phyloP scores from a whole-genome alignment of 495 filamentous ascomycete genomes.

The Tuber microsphaerosporum region DNA sequence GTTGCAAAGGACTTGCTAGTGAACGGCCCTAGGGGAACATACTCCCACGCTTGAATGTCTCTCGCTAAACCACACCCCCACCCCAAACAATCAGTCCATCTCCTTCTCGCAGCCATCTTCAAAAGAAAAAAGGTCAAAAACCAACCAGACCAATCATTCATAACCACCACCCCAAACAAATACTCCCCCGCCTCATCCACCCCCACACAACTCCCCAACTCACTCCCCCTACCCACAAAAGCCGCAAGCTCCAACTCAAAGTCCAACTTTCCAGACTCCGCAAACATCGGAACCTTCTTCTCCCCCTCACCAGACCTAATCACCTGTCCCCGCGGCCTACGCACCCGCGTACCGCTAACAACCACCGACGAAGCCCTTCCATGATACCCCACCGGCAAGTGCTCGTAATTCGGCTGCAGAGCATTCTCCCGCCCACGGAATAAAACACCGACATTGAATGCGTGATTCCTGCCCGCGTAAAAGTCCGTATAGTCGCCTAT shows the following conservation, averaged over 20 bases:
- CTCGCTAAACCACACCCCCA: slow-evolving; percentile 52
- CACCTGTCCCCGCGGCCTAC: slow-evolving; percentile 77
- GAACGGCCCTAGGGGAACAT: slow-evolving; percentile 77
- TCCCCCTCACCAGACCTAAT: slow-evolving; percentile 38
- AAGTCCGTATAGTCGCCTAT: slow-evolving; percentile 98
- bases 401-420: slow-evolving; percentile 82
- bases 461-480: slow-evolving; percentile 87
- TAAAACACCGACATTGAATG: slow-evolving; percentile 68
- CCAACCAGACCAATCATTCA: slow-evolving; percentile 72
- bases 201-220: slow-evolving; percentile 56
- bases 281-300: slow-evolving; percentile 51
- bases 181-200: slow-evolving; percentile 64
- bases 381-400: slow-evolving; percentile 85
- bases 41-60: slow-evolving; percentile 89
- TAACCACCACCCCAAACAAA: slow-evolving; percentile 78
- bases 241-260: slow-evolving; percentile 83
- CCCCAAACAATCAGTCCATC: slow-evolving; percentile 32
- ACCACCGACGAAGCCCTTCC: slow-evolving; percentile 73
- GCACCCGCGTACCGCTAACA: slow-evolving; percentile 65
- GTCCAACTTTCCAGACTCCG: slow-evolving; percentile 62
- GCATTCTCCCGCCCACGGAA: slow-evolving; percentile 78
- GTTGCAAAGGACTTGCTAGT: slow-evolving; percentile 92
- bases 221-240: slow-evolving; percentile 62
- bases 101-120: slow-evolving; percentile 25
- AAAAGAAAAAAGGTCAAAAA: slow-evolving; percentile 22